Conservation (phyloP, 495 filamentous ascomycete genomes). For the Xylaria intraflava region DNA sequence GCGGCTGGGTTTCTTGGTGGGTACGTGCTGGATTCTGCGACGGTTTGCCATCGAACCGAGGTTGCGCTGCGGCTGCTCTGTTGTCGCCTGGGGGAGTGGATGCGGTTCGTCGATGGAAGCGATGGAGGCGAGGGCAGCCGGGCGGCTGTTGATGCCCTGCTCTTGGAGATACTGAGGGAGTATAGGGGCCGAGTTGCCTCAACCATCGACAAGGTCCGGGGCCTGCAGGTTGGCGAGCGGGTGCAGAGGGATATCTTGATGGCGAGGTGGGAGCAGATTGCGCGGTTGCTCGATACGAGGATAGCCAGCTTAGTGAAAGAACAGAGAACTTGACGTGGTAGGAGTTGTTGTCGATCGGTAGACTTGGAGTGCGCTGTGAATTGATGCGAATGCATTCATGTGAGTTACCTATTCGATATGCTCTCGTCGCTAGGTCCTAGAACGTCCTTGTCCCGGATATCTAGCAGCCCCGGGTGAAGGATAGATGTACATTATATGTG, state of each 20-base stretch:
- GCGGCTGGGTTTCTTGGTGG: constrained; percentile 59
- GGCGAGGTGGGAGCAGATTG: constrained; percentile 49
- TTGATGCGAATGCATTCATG: neutral
- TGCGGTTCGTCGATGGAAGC: constrained; percentile 30
- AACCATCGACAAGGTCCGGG: neutral
- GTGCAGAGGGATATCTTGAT: constrained; percentile 31
- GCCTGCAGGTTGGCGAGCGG: constrained; percentile 10
- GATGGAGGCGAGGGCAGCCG: constrained; percentile 32
- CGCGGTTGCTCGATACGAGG: constrained; percentile 26
- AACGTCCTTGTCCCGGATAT: neutral
- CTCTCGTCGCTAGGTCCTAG: neutral
- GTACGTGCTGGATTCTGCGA: constrained; percentile 55
- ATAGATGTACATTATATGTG: neutral
- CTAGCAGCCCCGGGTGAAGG: neutral
- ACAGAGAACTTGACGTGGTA: neutral
- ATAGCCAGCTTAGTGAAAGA: constrained; percentile 14
- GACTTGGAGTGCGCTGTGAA: too few relatives aligned
- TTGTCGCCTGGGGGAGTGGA: constrained; percentile 30
- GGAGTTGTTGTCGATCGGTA: neutral
- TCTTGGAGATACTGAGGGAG: constrained; percentile 21
- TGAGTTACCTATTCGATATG: neutral
- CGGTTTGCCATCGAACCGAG: constrained; percentile 65
- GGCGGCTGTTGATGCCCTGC: constrained; percentile 22
- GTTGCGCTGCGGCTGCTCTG: constrained; percentile 53
- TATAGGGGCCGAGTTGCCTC: neutral